A percentile compares a stretch with the other conserved stretches of the same genome.
These are phyloP conservation scores for Takakia lepidozioides DNA, from an alignment of 225 moss, liverwort and hornwort genomes.

Conservation along the genomic window DNA sequence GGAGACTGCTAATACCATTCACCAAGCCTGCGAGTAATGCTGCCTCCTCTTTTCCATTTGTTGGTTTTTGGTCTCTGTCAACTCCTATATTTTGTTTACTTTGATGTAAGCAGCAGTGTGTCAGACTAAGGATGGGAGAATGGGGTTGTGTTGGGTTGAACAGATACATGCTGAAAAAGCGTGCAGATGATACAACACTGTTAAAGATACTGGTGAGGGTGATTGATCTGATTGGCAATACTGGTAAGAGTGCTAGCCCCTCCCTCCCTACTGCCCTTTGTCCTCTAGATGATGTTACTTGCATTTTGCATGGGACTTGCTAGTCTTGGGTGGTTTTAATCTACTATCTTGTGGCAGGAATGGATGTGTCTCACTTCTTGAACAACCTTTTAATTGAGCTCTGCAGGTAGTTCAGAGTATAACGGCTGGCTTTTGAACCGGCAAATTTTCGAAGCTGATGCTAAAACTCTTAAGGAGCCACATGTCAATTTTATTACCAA, in stretches of 20 bases:
- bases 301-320: too few relatives aligned
- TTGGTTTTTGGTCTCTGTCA: too few relatives aligned
- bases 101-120: neutral
- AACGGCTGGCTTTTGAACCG: constrained; percentile 25
- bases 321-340: too few relatives aligned
- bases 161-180: constrained; percentile 73
- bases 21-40: constrained; percentile 68
- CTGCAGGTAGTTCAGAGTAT: constrained; percentile 43
- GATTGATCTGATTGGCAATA: constrained; percentile 49
- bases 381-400: too few relatives aligned
- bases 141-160: constrained; percentile 5
- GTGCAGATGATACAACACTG: constrained; percentile 69
- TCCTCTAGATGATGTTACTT: too few relatives aligned
- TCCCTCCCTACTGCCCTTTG: too few relatives aligned
- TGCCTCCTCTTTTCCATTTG: too few relatives aligned
- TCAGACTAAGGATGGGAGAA: too few relatives aligned
- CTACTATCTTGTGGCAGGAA: too few relatives aligned
- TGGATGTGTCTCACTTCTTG: too few relatives aligned
- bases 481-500: constrained; percentile 56
- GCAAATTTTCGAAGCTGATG: constrained; percentile 32
- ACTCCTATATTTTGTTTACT: too few relatives aligned
- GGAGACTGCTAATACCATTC: constrained; percentile 62
- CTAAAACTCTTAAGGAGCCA: constrained; percentile 52
- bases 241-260: constrained; percentile 57
- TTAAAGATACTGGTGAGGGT: constrained; percentile 57